A percentile compares a stretch with the other conserved stretches of the same genome.
phyloP scores from a whole-genome alignment of 371 early-diverging fungal genomes.

The Phascolomyces articulosus region DNA sequence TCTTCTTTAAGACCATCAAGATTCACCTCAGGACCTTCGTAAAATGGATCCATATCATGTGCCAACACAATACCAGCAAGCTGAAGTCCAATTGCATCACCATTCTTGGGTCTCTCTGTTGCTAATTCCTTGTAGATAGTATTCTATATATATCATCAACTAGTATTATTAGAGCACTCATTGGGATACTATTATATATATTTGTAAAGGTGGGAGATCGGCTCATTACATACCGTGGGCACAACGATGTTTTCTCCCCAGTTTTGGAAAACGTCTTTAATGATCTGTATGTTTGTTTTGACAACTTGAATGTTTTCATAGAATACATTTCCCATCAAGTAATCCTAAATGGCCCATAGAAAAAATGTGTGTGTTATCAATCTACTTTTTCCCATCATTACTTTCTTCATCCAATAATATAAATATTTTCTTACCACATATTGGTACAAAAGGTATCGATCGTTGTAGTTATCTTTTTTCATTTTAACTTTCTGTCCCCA shows the following conservation, averaged over 20 bases:
- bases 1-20: slow-evolving; percentile 45
- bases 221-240: slow-evolving; percentile 59
- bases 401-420: no score
- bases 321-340: slow-evolving; percentile 53
- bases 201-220: no score
- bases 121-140: not conserved
- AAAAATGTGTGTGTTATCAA: not conserved
- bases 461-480: slow-evolving; percentile 34
- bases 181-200: no score
- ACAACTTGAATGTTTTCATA: slow-evolving; percentile 45
- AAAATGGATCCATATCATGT: slow-evolving; percentile 53
- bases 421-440: slow-evolving; percentile 39
- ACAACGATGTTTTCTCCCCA: slow-evolving; percentile 57
- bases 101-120: not conserved
- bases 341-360: slow-evolving; percentile 33
- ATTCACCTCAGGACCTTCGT: slow-evolving; percentile 39
- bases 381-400: no score
- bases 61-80: slow-evolving; percentile 53
- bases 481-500: slow-evolving; percentile 56
- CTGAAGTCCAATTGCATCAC: slow-evolving; percentile 57
- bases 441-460: slow-evolving; percentile 34
- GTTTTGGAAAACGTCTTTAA: slow-evolving; percentile 62
- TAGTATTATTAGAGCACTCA: no score
- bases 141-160: not conserved
- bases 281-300: slow-evolving; percentile 55